Evolutionary conservation across 305 asterid species (phyloP).

Genomic region (Fraxinus velutina): DNA sequence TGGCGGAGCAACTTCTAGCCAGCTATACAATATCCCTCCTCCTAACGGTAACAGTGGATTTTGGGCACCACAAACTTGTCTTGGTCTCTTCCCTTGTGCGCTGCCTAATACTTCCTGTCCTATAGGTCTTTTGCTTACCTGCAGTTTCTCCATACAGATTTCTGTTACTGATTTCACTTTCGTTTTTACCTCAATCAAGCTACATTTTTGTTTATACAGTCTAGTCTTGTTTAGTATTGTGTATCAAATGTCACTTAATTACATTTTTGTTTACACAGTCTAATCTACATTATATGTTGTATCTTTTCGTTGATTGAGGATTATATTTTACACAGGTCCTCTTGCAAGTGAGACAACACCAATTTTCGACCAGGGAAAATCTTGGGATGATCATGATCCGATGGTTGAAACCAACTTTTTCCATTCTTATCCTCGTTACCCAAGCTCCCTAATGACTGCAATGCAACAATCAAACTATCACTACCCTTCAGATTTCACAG

Average conservation of each 20-base stretch:
- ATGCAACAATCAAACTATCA: constrained; percentile 30
- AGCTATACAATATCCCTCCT: constrained; percentile 12
- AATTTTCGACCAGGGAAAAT: constrained; percentile 37
- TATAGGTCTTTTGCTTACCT: not conserved
- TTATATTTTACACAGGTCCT: constrained; percentile 38
- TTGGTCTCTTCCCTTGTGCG: constrained; percentile 46
- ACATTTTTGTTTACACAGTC: not conserved
- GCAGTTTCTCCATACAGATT: not conserved
- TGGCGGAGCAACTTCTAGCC: constrained; percentile 16
- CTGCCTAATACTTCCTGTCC: not conserved
- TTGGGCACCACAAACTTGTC: constrained; percentile 42
- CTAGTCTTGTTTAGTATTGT: not conserved
- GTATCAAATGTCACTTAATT: too few species aligned
- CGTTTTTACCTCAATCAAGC: not conserved
- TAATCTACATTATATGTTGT: too few species aligned
- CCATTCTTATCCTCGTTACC: constrained; percentile 18
- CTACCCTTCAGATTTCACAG: constrained; percentile 32
- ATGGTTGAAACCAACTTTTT: constrained; percentile 21
- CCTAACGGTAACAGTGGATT: constrained; percentile 18
- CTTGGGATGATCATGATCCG: constrained; percentile 34
- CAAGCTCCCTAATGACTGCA: constrained; percentile 21
- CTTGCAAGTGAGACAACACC: constrained; percentile 47
- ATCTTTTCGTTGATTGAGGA: not conserved
- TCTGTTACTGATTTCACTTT: not conserved
- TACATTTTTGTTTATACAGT: not conserved